A percentile compares a stretch with the other conserved stretches of the same genome.
phyloP scores from a whole-genome alignment of 805 yeast genomes.

The Ogataea trehaloabstinens region DNA sequence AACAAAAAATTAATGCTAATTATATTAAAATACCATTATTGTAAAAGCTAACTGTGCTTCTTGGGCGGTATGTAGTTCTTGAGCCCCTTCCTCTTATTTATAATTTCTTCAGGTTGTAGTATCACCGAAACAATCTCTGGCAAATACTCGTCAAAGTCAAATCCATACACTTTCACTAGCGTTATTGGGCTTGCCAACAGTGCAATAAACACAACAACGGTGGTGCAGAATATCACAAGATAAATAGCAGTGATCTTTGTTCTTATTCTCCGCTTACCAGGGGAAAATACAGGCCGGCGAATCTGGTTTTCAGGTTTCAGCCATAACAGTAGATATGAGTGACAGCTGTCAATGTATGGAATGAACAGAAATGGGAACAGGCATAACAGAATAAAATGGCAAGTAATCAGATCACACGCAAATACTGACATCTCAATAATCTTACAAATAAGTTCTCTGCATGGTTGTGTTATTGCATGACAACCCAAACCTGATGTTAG shows the following conservation, averaged over 20 bases:
- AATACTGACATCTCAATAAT: slow-evolving; percentile 65
- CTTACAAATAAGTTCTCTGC: slow-evolving; percentile 63
- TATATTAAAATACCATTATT: background rate
- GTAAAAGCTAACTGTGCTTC: slow-evolving; percentile 10
- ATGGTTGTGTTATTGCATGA: slow-evolving; percentile 58
- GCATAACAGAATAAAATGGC: slow-evolving; percentile 54
- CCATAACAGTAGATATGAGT: slow-evolving; percentile 68
- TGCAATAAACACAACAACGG: slow-evolving; percentile 29
- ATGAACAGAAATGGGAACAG: slow-evolving; percentile 61
- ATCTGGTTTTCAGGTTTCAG: slow-evolving; percentile 45
- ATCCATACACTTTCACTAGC: slow-evolving; percentile 30
- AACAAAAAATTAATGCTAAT: slow-evolving; percentile 3
- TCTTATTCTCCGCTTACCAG: slow-evolving; percentile 38
- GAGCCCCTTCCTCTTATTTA: slow-evolving; percentile 36
- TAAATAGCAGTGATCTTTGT: slow-evolving; percentile 34
- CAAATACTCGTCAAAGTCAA: slow-evolving; percentile 39
- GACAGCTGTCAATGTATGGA: slow-evolving; percentile 66
- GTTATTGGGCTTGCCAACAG: slow-evolving; percentile 42
- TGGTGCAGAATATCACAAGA: slow-evolving; percentile 35
- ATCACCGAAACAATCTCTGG: slow-evolving; percentile 38
- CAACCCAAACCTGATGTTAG: slow-evolving; percentile 59
- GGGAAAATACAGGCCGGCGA: slow-evolving; percentile 44
- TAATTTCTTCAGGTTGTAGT: slow-evolving; percentile 43
- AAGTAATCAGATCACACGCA: slow-evolving; percentile 59
- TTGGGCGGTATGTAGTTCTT: slow-evolving; percentile 28